Conservation (phyloP, 2,329 filamentous ascomycete genomes). For the Ophiocordyceps unilateralis region DNA sequence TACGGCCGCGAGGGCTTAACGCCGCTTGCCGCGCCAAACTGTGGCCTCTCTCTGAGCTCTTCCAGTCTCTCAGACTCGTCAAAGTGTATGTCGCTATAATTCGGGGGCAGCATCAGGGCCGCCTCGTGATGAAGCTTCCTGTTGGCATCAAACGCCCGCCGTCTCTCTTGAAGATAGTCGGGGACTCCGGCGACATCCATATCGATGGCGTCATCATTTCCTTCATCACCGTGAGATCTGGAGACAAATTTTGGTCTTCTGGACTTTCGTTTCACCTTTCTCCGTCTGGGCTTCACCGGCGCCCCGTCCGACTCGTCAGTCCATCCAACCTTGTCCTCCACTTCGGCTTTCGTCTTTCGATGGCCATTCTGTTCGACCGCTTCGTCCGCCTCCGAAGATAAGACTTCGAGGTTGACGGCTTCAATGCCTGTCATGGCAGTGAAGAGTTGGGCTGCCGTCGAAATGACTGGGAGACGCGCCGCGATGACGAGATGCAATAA, state of each 20-base stretch:
- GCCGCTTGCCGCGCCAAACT: conserved; percentile 36
- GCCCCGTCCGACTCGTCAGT: conserved; percentile 42
- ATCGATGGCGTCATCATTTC: conserved; percentile 23
- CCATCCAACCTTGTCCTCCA: conserved; percentile 30
- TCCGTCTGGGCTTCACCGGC: conserved; percentile 36
- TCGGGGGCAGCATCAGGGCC: conserved; percentile 61
- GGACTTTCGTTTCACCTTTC: conserved; percentile 12
- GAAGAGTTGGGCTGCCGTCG: background rate
- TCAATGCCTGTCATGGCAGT: conserved; percentile 7
- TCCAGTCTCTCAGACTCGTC: conserved; percentile 21
- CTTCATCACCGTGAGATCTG: conserved; percentile 10
- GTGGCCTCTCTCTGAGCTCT: conserved; percentile 47
- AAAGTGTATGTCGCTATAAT: conserved; percentile 59
- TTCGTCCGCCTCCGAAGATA: conserved; percentile 7
- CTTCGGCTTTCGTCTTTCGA: conserved; percentile 14
- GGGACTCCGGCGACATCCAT: conserved; percentile 44
- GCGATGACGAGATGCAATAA: background rate
- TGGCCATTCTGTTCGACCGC: background rate
- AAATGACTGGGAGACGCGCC: background rate
- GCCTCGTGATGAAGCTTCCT: conserved; percentile 41
- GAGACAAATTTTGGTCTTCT: conserved; percentile 9
- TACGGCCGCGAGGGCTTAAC: conserved; percentile 53
- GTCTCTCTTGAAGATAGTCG: conserved; percentile 54
- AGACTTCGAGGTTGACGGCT: conserved; percentile 9
- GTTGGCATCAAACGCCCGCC: conserved; percentile 49